phyloP scores from a whole-genome alignment of 1,284 basidiomycete species.

The Gymnopus androsaceus region DNA sequence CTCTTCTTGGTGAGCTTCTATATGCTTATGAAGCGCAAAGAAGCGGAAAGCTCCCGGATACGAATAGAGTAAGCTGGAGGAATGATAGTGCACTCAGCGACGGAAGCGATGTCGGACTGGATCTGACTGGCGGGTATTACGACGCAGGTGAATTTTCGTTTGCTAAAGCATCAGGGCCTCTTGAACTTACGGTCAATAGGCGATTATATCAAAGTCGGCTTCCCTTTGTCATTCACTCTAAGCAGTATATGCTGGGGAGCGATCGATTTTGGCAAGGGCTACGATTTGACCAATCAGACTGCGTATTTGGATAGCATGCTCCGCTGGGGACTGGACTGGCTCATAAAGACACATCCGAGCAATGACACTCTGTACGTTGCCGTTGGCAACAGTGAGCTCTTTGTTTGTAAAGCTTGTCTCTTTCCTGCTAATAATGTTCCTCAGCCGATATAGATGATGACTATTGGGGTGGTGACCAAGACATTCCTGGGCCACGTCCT shows the following conservation, averaged over 20 bases:
- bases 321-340: slow-evolving; percentile 90
- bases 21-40: slow-evolving; percentile 93
- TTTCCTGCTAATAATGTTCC: slow-evolving; percentile 3
- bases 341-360: slow-evolving; percentile 85
- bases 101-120: slow-evolving; percentile 72
- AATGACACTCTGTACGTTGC: slow-evolving; percentile 78
- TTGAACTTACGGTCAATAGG: slow-evolving; percentile 36
- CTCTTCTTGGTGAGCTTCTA: slow-evolving; percentile 75
- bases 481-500: slow-evolving; percentile 74
- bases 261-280: slow-evolving; percentile 81
- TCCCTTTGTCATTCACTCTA: slow-evolving; percentile 78
- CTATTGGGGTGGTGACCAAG: slow-evolving; percentile 88
- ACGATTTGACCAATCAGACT: slow-evolving; percentile 82
- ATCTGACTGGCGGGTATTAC: slow-evolving; percentile 81
- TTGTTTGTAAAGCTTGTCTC: not conserved
- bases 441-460: slow-evolving; percentile 64
- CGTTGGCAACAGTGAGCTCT: slow-evolving; percentile 59
- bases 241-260: slow-evolving; percentile 89
- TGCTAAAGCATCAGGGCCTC: not conserved
- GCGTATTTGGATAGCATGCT: slow-evolving; percentile 86
- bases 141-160: slow-evolving; percentile 65
- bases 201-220: slow-evolving; percentile 89
- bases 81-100: slow-evolving; percentile 80
- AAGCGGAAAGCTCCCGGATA: slow-evolving; percentile 70
- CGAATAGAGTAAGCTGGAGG: slow-evolving; percentile 83